phyloP scores from a whole-genome alignment of 495 filamentous ascomycete genomes.

The Neurospora sublineolata region DNA sequence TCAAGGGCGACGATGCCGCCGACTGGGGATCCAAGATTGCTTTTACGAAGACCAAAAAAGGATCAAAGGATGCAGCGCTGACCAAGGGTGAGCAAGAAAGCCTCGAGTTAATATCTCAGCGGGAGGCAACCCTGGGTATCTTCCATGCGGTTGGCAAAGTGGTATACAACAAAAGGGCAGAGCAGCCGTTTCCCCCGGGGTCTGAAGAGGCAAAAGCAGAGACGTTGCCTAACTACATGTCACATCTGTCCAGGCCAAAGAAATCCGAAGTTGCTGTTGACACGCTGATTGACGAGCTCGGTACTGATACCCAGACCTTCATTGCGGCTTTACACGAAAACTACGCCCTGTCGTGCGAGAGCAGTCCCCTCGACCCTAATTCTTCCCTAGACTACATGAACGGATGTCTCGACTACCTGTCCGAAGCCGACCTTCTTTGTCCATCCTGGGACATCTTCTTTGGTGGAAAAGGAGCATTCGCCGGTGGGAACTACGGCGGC shows the following conservation, averaged over 20 bases:
- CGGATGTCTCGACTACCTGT: slow-evolving; percentile 70
- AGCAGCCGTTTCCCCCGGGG: slow-evolving; percentile 17
- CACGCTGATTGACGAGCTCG: slow-evolving; percentile 72
- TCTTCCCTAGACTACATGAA: slow-evolving; percentile 54
- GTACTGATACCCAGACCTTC: slow-evolving; percentile 81
- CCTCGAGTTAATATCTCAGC: slow-evolving; percentile 62
- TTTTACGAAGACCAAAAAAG: slow-evolving; percentile 50
- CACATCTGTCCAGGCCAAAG: slow-evolving; percentile 49
- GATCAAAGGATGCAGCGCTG: slow-evolving; percentile 40
- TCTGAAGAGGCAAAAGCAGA: slow-evolving; percentile 29
- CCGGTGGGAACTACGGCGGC: slow-evolving; percentile 30
- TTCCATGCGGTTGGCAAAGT: slow-evolving; percentile 96
- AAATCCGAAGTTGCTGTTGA: slow-evolving; percentile 61
- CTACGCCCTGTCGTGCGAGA: slow-evolving; percentile 70
- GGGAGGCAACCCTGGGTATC: slow-evolving; percentile 77
- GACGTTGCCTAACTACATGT: slow-evolving; percentile 48
- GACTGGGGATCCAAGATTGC: slow-evolving; percentile 57
- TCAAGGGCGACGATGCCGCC: slow-evolving; percentile 54
- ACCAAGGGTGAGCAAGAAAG: slow-evolving; percentile 64
- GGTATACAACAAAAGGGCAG: slow-evolving; percentile 79
- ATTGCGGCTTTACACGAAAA: slow-evolving; percentile 93
- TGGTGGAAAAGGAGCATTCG: slow-evolving; percentile 28
- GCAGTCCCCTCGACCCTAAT: slow-evolving; percentile 30
- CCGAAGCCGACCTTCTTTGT: slow-evolving; percentile 73
- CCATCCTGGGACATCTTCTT: slow-evolving; percentile 47